Conservation (phyloP, 768 basidiomycete species). For the Melanogaster broomeanus region DNA sequence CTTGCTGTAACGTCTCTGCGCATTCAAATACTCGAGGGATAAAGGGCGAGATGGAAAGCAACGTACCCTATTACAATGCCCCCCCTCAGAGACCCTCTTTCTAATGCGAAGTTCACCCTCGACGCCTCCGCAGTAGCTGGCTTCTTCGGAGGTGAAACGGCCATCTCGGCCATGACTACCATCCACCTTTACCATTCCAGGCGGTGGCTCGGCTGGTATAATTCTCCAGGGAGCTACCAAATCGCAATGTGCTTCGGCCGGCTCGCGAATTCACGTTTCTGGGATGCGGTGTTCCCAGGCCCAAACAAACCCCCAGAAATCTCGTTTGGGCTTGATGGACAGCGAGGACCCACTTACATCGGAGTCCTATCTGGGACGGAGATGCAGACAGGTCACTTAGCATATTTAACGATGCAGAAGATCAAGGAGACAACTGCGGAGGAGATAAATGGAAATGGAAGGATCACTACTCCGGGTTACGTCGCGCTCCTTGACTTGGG, state of each 20-base stretch:
- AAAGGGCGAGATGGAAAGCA: no score
- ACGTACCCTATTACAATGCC: conserved; percentile 8
- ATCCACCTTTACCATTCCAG: conserved; percentile 29
- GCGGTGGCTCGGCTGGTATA: conserved; percentile 38
- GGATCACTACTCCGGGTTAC: conserved; percentile 6
- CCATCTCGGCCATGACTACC: conserved; percentile 29
- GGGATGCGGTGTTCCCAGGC: conserved; percentile 27
- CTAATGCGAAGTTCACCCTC: conserved; percentile 18
- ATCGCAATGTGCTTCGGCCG: conserved; percentile 30
- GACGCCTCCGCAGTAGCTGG: conserved; percentile 34
- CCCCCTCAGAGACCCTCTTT: conserved; percentile 9
- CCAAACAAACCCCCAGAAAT: conserved; percentile 16
- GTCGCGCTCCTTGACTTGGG: conserved; percentile 22
- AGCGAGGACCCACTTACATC: conserved; percentile 26
- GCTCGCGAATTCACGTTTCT: conserved; percentile 27
- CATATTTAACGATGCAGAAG: conserved; percentile 21
- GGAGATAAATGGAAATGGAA: conserved; percentile 6
- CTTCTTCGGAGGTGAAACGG: conserved; percentile 37
- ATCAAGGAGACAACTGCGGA: conserved; percentile 10
- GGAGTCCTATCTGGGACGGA: conserved; percentile 27
- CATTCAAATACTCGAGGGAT: no score
- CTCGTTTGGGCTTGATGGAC: conserved; percentile 27
- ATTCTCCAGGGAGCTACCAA: conserved; percentile 32
- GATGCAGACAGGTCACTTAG: conserved; percentile 32
- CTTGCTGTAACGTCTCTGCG: no score